phyloP scores from a whole-genome alignment of 202 grass and related monocot genomes.

The Alloteropsis angusta region DNA sequence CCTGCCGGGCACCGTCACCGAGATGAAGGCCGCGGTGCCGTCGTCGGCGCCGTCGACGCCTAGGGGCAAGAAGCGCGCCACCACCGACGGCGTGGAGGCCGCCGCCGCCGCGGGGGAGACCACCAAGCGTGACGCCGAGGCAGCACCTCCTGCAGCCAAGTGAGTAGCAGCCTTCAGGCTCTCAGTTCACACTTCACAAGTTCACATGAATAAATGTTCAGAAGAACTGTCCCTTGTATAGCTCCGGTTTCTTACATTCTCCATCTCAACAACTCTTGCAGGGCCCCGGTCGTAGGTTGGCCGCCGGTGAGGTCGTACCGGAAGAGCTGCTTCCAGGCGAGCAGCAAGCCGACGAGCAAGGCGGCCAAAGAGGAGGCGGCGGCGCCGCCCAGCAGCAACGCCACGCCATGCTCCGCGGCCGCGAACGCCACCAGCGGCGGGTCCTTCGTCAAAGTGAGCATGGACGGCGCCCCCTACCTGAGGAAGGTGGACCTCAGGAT shows the following conservation, averaged over 20 bases:
- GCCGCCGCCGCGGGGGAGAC: neutral
- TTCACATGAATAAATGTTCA: too few species aligned
- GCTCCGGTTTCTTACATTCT: neutral
- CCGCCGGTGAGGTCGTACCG: slow-evolving; percentile 75
- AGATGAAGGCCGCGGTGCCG: neutral
- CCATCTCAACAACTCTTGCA: slow-evolving; percentile 7
- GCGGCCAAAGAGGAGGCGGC: slow-evolving; percentile 3
- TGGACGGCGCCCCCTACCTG: slow-evolving; percentile 87
- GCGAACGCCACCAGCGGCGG: neutral
- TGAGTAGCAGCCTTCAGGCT: slow-evolving; percentile 14
- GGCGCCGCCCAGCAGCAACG: neutral
- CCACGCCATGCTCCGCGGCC: neutral
- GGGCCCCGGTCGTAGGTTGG: slow-evolving; percentile 82
- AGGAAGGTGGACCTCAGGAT: slow-evolving; percentile 75
- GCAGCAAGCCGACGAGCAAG: slow-evolving; percentile 34
- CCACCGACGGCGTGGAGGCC: slow-evolving; percentile 11
- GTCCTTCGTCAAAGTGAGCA: slow-evolving; percentile 83
- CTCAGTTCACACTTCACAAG: neutral
- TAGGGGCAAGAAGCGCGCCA: slow-evolving; percentile 40
- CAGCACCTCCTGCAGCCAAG: slow-evolving; percentile 41
- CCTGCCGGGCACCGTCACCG: slow-evolving; percentile 55
- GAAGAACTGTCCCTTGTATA: neutral
- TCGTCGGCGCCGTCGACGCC: slow-evolving; percentile 10
- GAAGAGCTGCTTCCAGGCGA: slow-evolving; percentile 57
- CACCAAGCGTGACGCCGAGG: neutral